Evolutionary conservation across 306 rosid genomes (phyloP).

Genomic region (Trichosanthes truncata): DNA sequence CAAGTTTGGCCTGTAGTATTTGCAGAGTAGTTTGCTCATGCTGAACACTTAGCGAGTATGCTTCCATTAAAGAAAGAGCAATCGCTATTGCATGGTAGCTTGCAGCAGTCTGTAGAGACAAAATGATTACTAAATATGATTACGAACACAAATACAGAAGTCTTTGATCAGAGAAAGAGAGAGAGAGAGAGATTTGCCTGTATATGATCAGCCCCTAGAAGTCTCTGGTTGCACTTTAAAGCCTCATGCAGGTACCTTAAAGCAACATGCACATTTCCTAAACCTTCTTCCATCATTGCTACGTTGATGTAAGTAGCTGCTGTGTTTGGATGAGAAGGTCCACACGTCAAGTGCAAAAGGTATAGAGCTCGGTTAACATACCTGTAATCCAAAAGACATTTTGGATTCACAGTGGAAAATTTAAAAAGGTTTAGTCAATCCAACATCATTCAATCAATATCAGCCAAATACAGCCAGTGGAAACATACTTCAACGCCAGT

Average conservation of each 20-base stretch:
- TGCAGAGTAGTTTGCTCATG: conserved; percentile 96
- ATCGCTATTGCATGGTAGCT: conserved; percentile 99
- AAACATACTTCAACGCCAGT: conserved; percentile 80
- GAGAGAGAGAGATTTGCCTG: conserved; percentile 46
- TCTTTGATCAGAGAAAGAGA: neutral
- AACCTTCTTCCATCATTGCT: conserved; percentile 99
- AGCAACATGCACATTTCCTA: conserved; percentile 96
- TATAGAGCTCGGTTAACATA: conserved; percentile 92
- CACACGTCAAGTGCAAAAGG: conserved; percentile 91
- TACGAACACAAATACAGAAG: neutral
- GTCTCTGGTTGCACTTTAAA: conserved; percentile 85
- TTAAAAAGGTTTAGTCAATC: neutral
- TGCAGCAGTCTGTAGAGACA: conserved; percentile 78
- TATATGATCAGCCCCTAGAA: conserved; percentile 96
- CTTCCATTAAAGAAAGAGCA: conserved; percentile 99
- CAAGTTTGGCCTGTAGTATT: conserved; percentile 93
- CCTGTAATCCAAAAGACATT: conserved; percentile 28
- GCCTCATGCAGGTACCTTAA: conserved; percentile 97
- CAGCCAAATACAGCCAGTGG: neutral
- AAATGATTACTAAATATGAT: neutral
- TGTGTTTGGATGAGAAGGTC: conserved; percentile 99
- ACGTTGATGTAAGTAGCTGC: conserved; percentile 98
- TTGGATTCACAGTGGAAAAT: neutral
- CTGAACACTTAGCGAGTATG: conserved; percentile 88
- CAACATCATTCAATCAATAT: neutral